These are phyloP conservation scores for Collybia sp. DNA, from an alignment of 768 basidiomycete species.

Conservation along the genomic window DNA sequence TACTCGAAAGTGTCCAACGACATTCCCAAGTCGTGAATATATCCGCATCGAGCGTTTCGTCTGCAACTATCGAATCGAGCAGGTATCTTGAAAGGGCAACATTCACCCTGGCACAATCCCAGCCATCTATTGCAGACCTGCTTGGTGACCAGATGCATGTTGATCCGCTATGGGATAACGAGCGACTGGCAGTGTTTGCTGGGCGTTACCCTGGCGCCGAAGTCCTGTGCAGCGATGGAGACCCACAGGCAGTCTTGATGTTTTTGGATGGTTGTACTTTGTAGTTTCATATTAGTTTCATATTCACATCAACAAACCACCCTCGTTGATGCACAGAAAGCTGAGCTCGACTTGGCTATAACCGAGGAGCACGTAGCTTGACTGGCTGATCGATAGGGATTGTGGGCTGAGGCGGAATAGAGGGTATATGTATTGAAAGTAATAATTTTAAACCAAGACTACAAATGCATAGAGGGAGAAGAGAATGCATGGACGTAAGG, in stretches of 20 bases:
- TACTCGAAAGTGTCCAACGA: slow-evolving; percentile 2
- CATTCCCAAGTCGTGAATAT: neutral
- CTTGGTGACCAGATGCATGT: slow-evolving; percentile 1
- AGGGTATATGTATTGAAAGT: no score
- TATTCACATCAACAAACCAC: no score
- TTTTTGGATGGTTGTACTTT: slow-evolving; percentile 3
- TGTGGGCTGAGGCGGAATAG: no score
- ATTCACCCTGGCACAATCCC: slow-evolving; percentile 6
- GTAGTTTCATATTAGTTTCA: neutral
- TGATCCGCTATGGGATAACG: slow-evolving; percentile 4
- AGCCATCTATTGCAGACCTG: slow-evolving; percentile 5
- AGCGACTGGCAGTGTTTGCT: neutral
- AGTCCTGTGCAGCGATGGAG: neutral
- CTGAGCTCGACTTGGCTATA: no score
- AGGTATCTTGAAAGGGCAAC: slow-evolving; percentile 6
- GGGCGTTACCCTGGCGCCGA: slow-evolving; percentile 6
- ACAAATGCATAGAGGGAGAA: no score
- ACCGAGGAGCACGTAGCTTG: no score
- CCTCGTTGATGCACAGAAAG: no score
- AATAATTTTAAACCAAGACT: no score
- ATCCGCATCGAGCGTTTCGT: neutral
- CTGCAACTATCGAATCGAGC: neutral
- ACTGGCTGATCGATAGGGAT: neutral
- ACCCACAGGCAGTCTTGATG: neutral
- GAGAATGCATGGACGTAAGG: no score